Conservation (phyloP, 495 filamentous ascomycete species). For the Hypoxylon lienhwacheense region DNA sequence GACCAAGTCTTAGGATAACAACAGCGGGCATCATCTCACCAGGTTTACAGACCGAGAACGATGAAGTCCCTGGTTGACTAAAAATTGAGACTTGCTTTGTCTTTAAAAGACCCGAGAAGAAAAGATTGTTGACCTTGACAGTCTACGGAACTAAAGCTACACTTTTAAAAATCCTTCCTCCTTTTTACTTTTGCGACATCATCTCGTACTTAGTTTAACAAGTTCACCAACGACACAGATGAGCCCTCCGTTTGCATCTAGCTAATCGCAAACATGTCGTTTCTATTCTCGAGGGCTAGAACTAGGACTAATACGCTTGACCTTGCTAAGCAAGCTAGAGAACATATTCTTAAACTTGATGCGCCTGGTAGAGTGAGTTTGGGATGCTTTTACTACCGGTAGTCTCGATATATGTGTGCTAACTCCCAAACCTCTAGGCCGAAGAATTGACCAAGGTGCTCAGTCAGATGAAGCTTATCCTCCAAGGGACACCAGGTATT, state of each 20-base stretch:
- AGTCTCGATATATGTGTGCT: not conserved
- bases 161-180: constrained; percentile 1
- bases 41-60: not conserved
- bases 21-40: constrained; percentile 5
- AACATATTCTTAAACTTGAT: constrained; percentile 58
- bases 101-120: not conserved
- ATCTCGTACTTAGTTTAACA: not conserved
- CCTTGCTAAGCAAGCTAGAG: constrained; percentile 56
- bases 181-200: constrained; percentile 1
- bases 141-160: not conserved
- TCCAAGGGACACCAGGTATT: constrained; percentile 81
- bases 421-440: constrained; percentile 43
- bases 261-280: constrained; percentile 66
- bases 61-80: constrained; percentile 17
- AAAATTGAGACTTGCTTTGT: constrained; percentile 13
- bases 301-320: constrained; percentile 57
- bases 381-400: not conserved
- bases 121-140: not conserved
- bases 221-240: constrained; percentile 5
- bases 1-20: constrained; percentile 15
- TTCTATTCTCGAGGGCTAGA: constrained; percentile 80
- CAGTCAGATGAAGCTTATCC: constrained; percentile 76
- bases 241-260: constrained; percentile 1
- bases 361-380: constrained; percentile 55
- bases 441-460: constrained; percentile 78